Percentiles rank a stretch among this genome's conserved stretches.
These are phyloP conservation scores for Arthrobotrys sinensis DNA, from an alignment of 2,329 filamentous ascomycete genomes.

Conservation along the genomic window DNA sequence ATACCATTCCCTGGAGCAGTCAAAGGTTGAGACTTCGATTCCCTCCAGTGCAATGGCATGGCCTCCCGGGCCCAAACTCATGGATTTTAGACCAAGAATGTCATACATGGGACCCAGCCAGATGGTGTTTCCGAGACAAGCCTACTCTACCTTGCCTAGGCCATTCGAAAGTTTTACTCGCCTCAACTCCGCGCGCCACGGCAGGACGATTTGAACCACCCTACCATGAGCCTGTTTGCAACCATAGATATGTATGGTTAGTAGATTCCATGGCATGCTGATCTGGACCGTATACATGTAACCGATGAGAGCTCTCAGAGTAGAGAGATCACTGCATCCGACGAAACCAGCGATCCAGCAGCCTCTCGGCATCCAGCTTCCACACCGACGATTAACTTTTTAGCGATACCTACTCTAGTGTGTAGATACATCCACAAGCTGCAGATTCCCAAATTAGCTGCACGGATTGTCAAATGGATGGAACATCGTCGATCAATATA, in stretches of 20 bases:
- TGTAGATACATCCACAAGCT: slow-evolving; percentile 44
- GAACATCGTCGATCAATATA: slow-evolving; percentile 59
- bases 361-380: slow-evolving; percentile 46
- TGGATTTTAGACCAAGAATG: slow-evolving; percentile 59
- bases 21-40: not conserved
- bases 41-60: not conserved
- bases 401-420: slow-evolving; percentile 29
- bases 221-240: slow-evolving; percentile 3
- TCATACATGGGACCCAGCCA: slow-evolving; percentile 60
- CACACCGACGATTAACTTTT: slow-evolving; percentile 27
- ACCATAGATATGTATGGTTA: slow-evolving; percentile 23
- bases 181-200: slow-evolving; percentile 56
- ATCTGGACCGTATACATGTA: slow-evolving; percentile 18
- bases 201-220: slow-evolving; percentile 25
- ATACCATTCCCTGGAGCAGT: not conserved
- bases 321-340: slow-evolving; percentile 38
- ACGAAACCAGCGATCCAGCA: slow-evolving; percentile 34
- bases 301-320: slow-evolving; percentile 18
- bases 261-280: slow-evolving; percentile 4
- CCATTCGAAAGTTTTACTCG: slow-evolving; percentile 34
- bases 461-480: slow-evolving; percentile 56
- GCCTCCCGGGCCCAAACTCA: slow-evolving; percentile 51
- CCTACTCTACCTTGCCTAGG: slow-evolving; percentile 40
- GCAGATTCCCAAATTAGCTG: slow-evolving; percentile 58
- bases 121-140: slow-evolving; percentile 60